These are phyloP conservation scores for Cyberlindnera suaveolens DNA, from an alignment of 805 yeast species.

Conservation along the genomic window DNA sequence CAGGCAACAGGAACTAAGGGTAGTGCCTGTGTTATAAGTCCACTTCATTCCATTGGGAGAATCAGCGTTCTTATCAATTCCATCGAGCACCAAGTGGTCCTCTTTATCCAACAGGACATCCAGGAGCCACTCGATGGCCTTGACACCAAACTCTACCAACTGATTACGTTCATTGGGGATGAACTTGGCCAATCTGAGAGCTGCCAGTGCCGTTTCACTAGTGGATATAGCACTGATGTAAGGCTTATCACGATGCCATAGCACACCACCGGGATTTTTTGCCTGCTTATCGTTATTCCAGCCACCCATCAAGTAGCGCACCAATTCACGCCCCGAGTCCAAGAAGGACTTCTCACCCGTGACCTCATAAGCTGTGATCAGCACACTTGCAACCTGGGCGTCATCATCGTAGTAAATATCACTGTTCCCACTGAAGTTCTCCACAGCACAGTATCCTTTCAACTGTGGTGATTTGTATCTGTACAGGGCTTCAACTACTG, in stretches of 20 bases:
- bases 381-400: conserved; percentile 65
- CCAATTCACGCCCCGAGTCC: conserved; percentile 51
- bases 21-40: conserved; percentile 65
- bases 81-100: conserved; percentile 57
- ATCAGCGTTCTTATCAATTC: conserved; percentile 37
- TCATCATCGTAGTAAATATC: conserved; percentile 72
- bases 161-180: conserved; percentile 39
- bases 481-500: conserved; percentile 43
- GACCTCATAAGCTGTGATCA: conserved; percentile 62
- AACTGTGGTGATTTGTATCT: conserved; percentile 43
- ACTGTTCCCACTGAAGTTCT: conserved; percentile 48
- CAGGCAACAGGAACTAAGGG: conserved; percentile 47
- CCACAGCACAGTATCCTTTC: conserved; percentile 62
- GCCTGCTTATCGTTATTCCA: conserved; percentile 33
- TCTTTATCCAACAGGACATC: conserved; percentile 42
- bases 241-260: conserved; percentile 58
- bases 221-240: conserved; percentile 64
- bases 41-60: conserved; percentile 48
- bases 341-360: conserved; percentile 49
- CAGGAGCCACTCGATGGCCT: conserved; percentile 54
- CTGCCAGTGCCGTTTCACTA: conserved; percentile 59
- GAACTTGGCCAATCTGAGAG: conserved; percentile 48
- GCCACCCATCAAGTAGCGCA: conserved; percentile 59
- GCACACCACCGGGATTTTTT: conserved; percentile 46
- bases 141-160: conserved; percentile 54